Evolutionary conservation across 202 grass and related monocot genomes (phyloP).

Genomic region (Digitaria exilis): DNA sequence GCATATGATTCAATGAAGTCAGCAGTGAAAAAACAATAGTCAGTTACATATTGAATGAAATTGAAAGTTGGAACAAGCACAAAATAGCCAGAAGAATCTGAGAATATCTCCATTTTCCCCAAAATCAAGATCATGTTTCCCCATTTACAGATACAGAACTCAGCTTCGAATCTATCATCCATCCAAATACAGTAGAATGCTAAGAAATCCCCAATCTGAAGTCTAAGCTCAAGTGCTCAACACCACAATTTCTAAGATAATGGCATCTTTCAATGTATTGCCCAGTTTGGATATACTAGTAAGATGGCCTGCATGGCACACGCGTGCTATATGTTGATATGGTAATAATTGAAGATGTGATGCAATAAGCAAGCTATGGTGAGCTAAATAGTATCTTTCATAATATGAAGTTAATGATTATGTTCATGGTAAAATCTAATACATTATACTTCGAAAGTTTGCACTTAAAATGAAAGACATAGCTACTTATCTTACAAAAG

Average conservation of each 20-base stretch:
- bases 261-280: not conserved
- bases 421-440: too few species aligned
- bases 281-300: too few species aligned
- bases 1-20: conserved; percentile 22
- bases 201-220: not conserved
- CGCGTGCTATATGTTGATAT: too few species aligned
- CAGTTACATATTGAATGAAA: conserved; percentile 2
- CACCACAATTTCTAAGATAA: not conserved
- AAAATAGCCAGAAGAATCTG: conserved; percentile 8
- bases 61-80: not conserved
- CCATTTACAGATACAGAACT: not conserved
- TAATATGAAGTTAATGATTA: too few species aligned
- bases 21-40: conserved; percentile 26
- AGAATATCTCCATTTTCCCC: not conserved
- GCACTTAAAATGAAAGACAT: too few species aligned
- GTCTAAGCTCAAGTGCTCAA: not conserved
- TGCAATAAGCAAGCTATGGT: too few species aligned
- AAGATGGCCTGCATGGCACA: too few species aligned
- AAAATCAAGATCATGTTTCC: not conserved
- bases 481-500: too few species aligned
- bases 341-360: too few species aligned
- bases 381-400: too few species aligned
- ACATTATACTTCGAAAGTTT: too few species aligned
- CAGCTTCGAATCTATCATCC: not conserved
- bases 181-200: not conserved